These are phyloP conservation scores for Clausena lansium DNA, from an alignment of 345 rosid species.

Conservation along the genomic window DNA sequence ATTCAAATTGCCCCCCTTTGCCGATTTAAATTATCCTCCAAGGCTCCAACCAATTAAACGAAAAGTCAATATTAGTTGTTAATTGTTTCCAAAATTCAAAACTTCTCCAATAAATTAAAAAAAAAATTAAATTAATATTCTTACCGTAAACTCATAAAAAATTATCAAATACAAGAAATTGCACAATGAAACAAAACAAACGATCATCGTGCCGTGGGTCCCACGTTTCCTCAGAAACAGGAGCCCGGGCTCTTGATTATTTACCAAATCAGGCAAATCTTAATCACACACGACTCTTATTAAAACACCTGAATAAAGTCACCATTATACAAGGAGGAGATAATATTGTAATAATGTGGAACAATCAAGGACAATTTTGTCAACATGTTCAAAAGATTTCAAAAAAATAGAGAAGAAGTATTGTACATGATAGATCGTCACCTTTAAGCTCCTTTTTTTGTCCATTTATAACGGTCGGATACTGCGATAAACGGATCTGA, in stretches of 20 bases:
- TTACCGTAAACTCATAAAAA: background rate
- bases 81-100: background rate
- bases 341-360: constrained; percentile 15
- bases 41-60: background rate
- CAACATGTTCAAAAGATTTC: constrained; percentile 17
- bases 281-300: background rate
- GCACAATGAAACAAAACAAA: background rate
- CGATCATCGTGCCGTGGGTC: background rate
- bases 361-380: constrained; percentile 3
- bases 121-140: background rate
- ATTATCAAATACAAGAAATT: background rate
- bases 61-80: background rate
- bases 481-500: constrained; percentile 19
- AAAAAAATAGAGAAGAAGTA: background rate
- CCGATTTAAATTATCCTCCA: background rate
- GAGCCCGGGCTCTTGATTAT: background rate
- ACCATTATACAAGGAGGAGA: background rate
- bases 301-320: background rate
- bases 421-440: background rate
- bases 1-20: background rate
- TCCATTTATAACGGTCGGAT: constrained; percentile 39
- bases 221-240: constrained; percentile 12
- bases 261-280: background rate
- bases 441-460: constrained; percentile 6
- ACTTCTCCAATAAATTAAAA: background rate